A percentile compares a stretch with the other conserved stretches of the same genome.
These are phyloP conservation scores for Fusarium longipes DNA, from an alignment of 2,329 filamentous ascomycete genomes.

Conservation along the genomic window DNA sequence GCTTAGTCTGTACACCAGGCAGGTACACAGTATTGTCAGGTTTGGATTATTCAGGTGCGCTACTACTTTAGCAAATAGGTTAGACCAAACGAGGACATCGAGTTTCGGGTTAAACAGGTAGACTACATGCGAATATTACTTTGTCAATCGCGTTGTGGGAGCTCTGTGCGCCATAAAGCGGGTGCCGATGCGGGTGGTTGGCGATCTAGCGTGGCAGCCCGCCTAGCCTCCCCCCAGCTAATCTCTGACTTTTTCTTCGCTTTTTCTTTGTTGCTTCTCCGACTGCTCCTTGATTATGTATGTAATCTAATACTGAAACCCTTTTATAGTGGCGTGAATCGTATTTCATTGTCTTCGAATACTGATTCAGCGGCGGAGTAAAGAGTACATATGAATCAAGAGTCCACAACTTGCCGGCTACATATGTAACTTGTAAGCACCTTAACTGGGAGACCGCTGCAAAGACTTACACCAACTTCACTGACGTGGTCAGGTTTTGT, in stretches of 20 bases:
- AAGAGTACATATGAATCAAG: neutral
- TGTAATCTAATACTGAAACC: conserved; percentile 6
- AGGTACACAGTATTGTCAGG: neutral
- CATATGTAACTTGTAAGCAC: conserved; percentile 25
- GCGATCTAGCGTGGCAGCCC: conserved; percentile 42
- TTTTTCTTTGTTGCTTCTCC: conserved; percentile 10
- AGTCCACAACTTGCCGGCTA: neutral
- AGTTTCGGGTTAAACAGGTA: conserved; percentile 19
- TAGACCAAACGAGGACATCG: conserved; percentile 16
- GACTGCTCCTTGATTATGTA: conserved; percentile 13
- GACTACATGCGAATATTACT: conserved; percentile 14
- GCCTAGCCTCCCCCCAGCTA: neutral
- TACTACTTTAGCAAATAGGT: neutral
- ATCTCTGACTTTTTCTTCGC: conserved; percentile 7
- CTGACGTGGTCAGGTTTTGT: conserved; percentile 27
- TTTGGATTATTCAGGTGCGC: conserved; percentile 5
- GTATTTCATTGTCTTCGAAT: neutral
- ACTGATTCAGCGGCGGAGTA: neutral
- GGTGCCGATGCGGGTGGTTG: conserved; percentile 32
- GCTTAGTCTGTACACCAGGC: conserved; percentile 6
- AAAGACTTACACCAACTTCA: conserved; percentile 29
- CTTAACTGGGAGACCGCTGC: conserved; percentile 11
- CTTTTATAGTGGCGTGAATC: neutral
- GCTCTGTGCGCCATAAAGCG: conserved; percentile 22
- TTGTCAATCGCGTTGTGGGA: neutral